Evolutionary conservation across 75 land plant species (phyloP), one percentile per base, ranked within the genome.

Genomic region (Ceratopteris richardii): DNA sequence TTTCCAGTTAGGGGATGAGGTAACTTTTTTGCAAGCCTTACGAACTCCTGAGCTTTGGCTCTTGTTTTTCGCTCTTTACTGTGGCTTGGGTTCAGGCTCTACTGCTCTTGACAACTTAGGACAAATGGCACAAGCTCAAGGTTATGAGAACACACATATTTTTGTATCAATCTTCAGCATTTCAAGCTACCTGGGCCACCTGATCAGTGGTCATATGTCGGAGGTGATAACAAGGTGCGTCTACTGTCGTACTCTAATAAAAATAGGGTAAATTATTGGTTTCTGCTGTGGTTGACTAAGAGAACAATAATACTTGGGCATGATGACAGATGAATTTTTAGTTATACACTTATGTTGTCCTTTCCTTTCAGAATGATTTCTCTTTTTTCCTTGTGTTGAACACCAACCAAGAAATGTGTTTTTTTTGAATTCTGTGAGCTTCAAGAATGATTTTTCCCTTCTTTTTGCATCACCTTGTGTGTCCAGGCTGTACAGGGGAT

Each of bases 81-180:
- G 78, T 60, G 81, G 81, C 18, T 64, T 66, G 10, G 77, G 78
- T 22, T 66, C 78, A 0, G 78, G 77, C 4, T 60, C 68, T 55
- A 68, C 72, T 14, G 73, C 55, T 24, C 64, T 78, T 50, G 65
- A 74, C 52, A 74, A 78, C 33, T 31, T 78, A 50, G 81, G 78
- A 29, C 81, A 78, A 60, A 78, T 76, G 33, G 73, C 69, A 11
- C 61, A 74, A 56, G 59, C 81, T 17, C 59, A 63, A 17, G 73
- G 81, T 14, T 78, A 73, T 71, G 42, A 41, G n/a, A 54, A 78
- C 33, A 58, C 70, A 0, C 61, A 68, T 52, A 74, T 57, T 23
- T 78, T 78, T 57, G 78, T 78, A 5, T 78, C 78, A 5, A 62
- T 78, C 64, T 74, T 73, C 56, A 74, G 81, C 43, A 68, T 78